Percentiles rank a stretch among this genome's conserved stretches.
phyloP scores from a whole-genome alignment of 2,329 filamentous ascomycete genomes.

The Orbilia javanica region DNA sequence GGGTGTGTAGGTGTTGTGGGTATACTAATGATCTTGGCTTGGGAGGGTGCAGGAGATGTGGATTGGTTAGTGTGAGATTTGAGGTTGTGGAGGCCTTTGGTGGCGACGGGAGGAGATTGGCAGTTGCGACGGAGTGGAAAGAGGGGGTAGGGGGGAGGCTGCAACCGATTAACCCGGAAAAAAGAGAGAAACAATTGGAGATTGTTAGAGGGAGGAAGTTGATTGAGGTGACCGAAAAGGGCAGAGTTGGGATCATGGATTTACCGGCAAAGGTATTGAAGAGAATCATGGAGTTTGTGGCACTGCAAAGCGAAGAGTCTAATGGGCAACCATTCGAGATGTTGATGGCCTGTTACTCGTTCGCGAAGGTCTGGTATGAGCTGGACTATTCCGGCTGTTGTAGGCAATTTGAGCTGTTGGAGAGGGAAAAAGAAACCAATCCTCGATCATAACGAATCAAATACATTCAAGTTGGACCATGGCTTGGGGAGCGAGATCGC shows the following conservation, averaged over 20 bases:
- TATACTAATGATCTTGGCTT: constrained; percentile 3
- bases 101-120: constrained; percentile 16
- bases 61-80: constrained; percentile 28
- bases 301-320: not conserved
- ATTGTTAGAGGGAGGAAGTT: constrained; percentile 26
- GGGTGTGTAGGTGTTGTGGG: constrained; percentile 10
- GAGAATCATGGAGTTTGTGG: constrained; percentile 26
- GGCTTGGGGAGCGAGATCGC: constrained; percentile 30
- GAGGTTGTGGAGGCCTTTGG: constrained; percentile 35
- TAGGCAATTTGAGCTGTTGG: constrained; percentile 5
- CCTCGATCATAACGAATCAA: not conserved
- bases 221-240: not conserved
- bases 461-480: constrained; percentile 6
- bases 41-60: constrained; percentile 35
- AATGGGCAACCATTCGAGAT: not conserved
- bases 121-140: constrained; percentile 36
- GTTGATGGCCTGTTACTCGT: constrained; percentile 23
- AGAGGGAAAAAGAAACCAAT: not conserved
- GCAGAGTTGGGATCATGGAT: constrained; percentile 33
- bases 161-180: not conserved
- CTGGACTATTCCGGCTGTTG: not conserved
- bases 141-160: not conserved
- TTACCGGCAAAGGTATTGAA: constrained; percentile 26
- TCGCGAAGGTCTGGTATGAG: constrained; percentile 29
- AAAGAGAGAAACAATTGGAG: not conserved